phyloP scores from a whole-genome alignment of 2,329 filamentous ascomycete species.

The Penicillium sp. region DNA sequence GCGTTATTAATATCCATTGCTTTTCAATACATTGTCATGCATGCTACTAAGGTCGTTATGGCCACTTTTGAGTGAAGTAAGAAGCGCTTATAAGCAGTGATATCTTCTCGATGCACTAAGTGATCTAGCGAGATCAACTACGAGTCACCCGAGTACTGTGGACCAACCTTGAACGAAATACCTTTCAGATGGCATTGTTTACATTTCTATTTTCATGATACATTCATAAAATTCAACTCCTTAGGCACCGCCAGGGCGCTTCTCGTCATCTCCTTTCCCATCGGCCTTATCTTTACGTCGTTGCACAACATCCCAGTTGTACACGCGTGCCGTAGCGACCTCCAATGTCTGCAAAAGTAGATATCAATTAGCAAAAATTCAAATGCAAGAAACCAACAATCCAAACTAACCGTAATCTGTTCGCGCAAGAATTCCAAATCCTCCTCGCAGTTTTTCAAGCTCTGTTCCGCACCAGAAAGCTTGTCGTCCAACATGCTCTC shows the following conservation, averaged over 20 bases:
- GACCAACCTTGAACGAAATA: too few species aligned
- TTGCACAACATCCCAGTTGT: conserved; percentile 98
- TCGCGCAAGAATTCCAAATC: conserved; percentile 93
- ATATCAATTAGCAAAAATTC: conserved; percentile 1
- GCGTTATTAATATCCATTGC: conserved; percentile 4
- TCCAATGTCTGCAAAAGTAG: conserved; percentile 78
- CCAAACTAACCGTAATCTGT: conserved; percentile 78
- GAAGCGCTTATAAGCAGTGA: too few species aligned
- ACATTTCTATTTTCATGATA: conserved; percentile 8
- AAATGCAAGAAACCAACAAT: not conserved
- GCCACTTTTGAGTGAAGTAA: too few species aligned
- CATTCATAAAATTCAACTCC: not conserved
- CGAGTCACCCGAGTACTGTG: too few species aligned
- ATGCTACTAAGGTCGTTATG: too few species aligned
- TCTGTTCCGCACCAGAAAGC: conserved; percentile 75
- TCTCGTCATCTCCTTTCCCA: conserved; percentile 50
- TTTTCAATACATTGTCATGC: not conserved
- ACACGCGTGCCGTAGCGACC: conserved; percentile 93
- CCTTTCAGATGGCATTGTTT: not conserved
- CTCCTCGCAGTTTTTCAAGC: conserved; percentile 86
- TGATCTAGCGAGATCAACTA: too few species aligned
- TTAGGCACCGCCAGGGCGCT: conserved; percentile 8
- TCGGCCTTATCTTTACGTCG: conserved; percentile 82
- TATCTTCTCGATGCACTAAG: too few species aligned
- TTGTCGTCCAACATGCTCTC: conserved; percentile 76